Evolutionary conservation across 2,329 filamentous ascomycete genomes (phyloP).

Genomic region (Sclerotiophoma versabilis): DNA sequence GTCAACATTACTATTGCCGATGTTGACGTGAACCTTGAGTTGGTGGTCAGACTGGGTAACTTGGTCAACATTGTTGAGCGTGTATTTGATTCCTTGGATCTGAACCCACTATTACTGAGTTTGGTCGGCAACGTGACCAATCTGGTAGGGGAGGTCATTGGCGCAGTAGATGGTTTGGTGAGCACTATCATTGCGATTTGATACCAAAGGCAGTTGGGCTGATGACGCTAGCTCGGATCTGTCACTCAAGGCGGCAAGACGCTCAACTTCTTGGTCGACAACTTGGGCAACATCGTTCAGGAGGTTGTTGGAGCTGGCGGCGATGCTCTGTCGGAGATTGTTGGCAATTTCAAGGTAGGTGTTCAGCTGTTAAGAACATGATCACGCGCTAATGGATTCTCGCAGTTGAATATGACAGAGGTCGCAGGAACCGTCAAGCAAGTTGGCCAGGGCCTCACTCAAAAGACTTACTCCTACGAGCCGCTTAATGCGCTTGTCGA

Average conservation of each 20-base stretch:
- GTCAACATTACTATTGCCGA: slow-evolving; percentile 69
- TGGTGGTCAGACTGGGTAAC: slow-evolving; percentile 66
- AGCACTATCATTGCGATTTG: not conserved
- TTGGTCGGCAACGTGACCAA: slow-evolving; percentile 62
- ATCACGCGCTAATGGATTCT: not conserved
- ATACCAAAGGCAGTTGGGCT: not conserved
- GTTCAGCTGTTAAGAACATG: not conserved
- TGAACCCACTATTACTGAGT: slow-evolving; percentile 67
- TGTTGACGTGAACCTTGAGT: slow-evolving; percentile 65
- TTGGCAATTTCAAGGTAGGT: slow-evolving; percentile 61
- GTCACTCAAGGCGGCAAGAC: slow-evolving; percentile 64
- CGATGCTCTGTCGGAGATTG: slow-evolving; percentile 58
- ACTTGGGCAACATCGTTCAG: slow-evolving; percentile 69
- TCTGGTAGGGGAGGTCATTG: slow-evolving; percentile 62
- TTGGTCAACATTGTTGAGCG: slow-evolving; percentile 68
- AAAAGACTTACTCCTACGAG: slow-evolving; percentile 62
- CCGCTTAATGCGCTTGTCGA: slow-evolving; percentile 61
- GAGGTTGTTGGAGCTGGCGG: slow-evolving; percentile 60
- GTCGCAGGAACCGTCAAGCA: slow-evolving; percentile 48
- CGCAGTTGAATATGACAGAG: slow-evolving; percentile 63
- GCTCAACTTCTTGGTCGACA: slow-evolving; percentile 65
- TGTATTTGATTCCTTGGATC: slow-evolving; percentile 65
- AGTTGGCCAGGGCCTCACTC: slow-evolving; percentile 50
- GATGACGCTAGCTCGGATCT: slow-evolving; percentile 55
- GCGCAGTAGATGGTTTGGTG: slow-evolving; percentile 63